Conservation (phyloP, 768 basidiomycete species). For the Lentinula boryana region DNA sequence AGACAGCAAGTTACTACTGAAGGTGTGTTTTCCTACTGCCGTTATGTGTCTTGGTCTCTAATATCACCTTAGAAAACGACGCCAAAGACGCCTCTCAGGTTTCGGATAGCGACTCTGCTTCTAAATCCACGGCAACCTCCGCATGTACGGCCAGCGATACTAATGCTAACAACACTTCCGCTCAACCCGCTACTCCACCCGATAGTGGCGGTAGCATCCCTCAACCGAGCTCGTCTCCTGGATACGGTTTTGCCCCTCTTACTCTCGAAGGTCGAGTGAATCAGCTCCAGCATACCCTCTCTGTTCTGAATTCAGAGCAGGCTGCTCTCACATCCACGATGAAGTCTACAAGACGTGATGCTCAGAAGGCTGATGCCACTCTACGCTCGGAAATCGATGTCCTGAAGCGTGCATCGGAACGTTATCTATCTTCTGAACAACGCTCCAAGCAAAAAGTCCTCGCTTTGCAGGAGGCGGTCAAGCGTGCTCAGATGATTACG, state of each 20-base stretch:
- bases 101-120: neutral
- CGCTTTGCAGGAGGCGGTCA: conserved; percentile 84
- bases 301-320: conserved; percentile 57
- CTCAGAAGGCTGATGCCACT: conserved; percentile 78
- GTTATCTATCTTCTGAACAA: conserved; percentile 64
- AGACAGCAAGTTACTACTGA: conserved; percentile 67
- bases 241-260: conserved; percentile 24
- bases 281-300: conserved; percentile 65
- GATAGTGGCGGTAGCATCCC: conserved; percentile 18
- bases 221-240: conserved; percentile 11
- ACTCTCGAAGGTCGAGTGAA: conserved; percentile 62
- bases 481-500: conserved; percentile 60
- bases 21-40: conserved; percentile 26
- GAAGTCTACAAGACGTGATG: conserved; percentile 73
- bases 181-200: conserved; percentile 23
- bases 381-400: conserved; percentile 81
- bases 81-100: conserved; percentile 11
- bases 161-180: conserved; percentile 28
- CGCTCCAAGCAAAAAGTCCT: conserved; percentile 83
- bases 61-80: conserved; percentile 13
- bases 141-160: neutral
- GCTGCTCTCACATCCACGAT: conserved; percentile 62
- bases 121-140: neutral
- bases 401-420: conserved; percentile 79
- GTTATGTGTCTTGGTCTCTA: neutral